Conservation (phyloP, 2,329 filamentous ascomycete genomes). For the Scedosporium aurantiacum region DNA sequence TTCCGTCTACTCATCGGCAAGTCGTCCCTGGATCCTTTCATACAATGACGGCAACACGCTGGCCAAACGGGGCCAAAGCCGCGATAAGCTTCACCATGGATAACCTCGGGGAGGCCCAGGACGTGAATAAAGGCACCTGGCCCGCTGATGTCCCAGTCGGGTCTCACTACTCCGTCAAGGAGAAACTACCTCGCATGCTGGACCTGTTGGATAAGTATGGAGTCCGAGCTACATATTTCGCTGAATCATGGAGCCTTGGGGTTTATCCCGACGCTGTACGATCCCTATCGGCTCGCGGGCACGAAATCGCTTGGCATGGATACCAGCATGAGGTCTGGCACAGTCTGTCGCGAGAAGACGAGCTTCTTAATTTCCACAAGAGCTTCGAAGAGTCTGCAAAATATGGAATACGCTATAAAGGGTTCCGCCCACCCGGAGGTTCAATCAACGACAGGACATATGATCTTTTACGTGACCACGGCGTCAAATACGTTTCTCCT, state of each 20-base stretch:
- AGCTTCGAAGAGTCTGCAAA: constrained; percentile 13
- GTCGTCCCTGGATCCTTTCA: not conserved
- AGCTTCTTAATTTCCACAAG: constrained; percentile 14
- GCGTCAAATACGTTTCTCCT: constrained; percentile 17
- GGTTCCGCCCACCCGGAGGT: constrained; percentile 19
- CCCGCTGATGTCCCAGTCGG: constrained; percentile 13
- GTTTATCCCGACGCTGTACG: constrained; percentile 15
- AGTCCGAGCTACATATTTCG: constrained; percentile 19
- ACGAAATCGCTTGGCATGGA: constrained; percentile 21
- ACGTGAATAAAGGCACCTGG: constrained; percentile 16
- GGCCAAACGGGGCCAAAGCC: constrained; percentile 15
- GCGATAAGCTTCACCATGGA: constrained; percentile 21
- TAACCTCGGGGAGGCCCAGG: constrained; percentile 21
- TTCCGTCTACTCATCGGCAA: too few relatives aligned
- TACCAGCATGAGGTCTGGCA: constrained; percentile 19
- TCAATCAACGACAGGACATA: constrained; percentile 15
- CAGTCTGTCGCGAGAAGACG: constrained; percentile 9
- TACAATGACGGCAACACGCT: constrained; percentile 5
- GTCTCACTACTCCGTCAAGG: constrained; percentile 15
- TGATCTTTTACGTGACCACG: constrained; percentile 12
- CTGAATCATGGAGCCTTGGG: constrained; percentile 19
- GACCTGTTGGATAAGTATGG: constrained; percentile 12
- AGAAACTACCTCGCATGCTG: constrained; percentile 19
- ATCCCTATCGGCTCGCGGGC: constrained; percentile 12
- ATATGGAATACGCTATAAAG: constrained; percentile 12